Percentiles rank a stretch among this genome's conserved stretches.
Conservation (phyloP, 306 rosid species). For the Inga leiocalycina region DNA sequence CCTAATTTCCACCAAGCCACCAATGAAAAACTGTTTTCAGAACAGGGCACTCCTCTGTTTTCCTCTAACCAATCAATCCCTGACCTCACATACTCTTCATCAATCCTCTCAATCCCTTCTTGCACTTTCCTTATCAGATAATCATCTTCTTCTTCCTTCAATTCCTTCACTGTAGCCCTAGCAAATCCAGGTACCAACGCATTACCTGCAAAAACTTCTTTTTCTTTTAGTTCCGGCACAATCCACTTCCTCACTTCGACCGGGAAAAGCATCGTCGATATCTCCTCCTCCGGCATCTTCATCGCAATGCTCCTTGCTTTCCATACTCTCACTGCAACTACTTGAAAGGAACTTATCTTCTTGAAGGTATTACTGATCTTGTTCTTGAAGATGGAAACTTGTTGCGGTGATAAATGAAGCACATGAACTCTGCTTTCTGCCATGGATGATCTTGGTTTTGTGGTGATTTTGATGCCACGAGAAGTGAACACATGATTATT, state of each 20-base stretch:
- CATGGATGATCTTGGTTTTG: not conserved
- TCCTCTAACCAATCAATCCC: constrained; percentile 66
- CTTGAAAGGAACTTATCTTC: constrained; percentile 48
- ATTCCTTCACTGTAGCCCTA: constrained; percentile 48
- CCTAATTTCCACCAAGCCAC: constrained; percentile 64
- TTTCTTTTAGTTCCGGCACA: constrained; percentile 38
- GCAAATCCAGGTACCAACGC: constrained; percentile 65
- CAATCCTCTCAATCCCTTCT: constrained; percentile 58
- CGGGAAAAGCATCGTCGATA: constrained; percentile 50
- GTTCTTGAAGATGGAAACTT: constrained; percentile 38
- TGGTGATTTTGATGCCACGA: not conserved
- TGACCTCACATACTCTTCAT: constrained; percentile 58
- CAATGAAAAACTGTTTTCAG: constrained; percentile 56
- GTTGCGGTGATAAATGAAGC: constrained; percentile 39
- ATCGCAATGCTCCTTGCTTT: constrained; percentile 52
- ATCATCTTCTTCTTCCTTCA: constrained; percentile 39
- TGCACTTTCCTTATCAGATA: constrained; percentile 44
- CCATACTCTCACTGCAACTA: constrained; percentile 56
- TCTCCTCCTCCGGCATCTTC: constrained; percentile 32
- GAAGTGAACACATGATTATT: constrained; percentile 16
- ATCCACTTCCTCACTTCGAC: constrained; percentile 50
- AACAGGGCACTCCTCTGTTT: constrained; percentile 56
- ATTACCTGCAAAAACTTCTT: constrained; percentile 52
- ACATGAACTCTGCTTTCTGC: constrained; percentile 26
- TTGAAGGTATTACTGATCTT: constrained; percentile 3